These are phyloP conservation scores for Zymoseptoria crescenta DNA, from an alignment of 2,329 filamentous ascomycete genomes.

Conservation along the genomic window DNA sequence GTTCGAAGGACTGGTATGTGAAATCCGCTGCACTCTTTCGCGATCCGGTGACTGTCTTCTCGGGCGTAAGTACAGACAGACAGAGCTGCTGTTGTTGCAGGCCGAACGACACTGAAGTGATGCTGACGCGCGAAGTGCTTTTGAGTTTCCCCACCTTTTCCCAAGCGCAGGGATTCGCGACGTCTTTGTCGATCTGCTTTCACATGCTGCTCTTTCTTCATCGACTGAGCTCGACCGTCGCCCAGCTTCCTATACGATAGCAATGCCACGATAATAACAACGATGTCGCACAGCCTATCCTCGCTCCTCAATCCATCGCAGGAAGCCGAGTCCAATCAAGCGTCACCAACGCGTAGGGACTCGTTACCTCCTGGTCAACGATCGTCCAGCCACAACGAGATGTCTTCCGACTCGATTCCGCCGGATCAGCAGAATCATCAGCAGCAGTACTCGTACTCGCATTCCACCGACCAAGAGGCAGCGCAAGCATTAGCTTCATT, in stretches of 20 bases:
- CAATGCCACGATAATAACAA: constrained; percentile 13
- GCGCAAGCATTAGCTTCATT: constrained; percentile 31
- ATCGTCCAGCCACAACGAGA: constrained; percentile 10
- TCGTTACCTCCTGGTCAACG: constrained; percentile 8
- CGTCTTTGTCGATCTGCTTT: not conserved
- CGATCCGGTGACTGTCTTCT: too few species aligned
- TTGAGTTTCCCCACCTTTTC: not conserved
- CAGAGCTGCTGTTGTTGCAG: too few species aligned
- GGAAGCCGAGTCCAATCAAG: constrained; percentile 6
- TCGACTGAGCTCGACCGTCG: not conserved
- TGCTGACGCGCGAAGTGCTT: not conserved
- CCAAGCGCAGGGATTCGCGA: not conserved
- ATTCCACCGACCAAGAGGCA: constrained; percentile 29
- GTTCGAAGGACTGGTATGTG: too few species aligned
- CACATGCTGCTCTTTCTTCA: not conserved
- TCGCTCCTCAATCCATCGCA: constrained; percentile 33
- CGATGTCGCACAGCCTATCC: constrained; percentile 25
- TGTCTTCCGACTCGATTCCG: constrained; percentile 14
- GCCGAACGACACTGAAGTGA: not conserved
- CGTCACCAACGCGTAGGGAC: constrained; percentile 15
- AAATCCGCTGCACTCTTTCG: too few species aligned
- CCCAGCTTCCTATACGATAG: not conserved
- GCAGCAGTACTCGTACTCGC: constrained; percentile 16
- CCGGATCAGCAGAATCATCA: constrained; percentile 7
- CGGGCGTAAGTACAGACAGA: too few species aligned